Evolutionary conservation across 106 monocot species (phyloP).

Genomic region (Allium fistulosum): DNA sequence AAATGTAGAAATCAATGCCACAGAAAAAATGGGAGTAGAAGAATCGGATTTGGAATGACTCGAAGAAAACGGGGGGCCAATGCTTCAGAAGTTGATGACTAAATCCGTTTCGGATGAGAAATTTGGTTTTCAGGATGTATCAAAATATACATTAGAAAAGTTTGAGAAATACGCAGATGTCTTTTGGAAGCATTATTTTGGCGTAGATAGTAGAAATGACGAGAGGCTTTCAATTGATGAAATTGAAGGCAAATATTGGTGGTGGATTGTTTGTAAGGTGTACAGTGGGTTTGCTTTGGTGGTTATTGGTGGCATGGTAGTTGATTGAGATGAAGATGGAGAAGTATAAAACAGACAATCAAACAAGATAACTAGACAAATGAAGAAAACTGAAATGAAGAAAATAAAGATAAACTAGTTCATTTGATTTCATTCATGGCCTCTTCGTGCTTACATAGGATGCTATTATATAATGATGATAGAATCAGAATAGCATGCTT

Average conservation of each 20-base stretch:
- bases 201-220: constrained; percentile 23
- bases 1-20: constrained; percentile 35
- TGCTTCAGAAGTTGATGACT: constrained; percentile 41
- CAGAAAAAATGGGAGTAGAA: constrained; percentile 76
- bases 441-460: too few relatives aligned
- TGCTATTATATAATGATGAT: too few relatives aligned
- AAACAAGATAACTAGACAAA: too few relatives aligned
- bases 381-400: too few relatives aligned
- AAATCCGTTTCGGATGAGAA: constrained; percentile 78
- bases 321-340: too few relatives aligned
- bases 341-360: too few relatives aligned
- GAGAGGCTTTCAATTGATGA: constrained; percentile 70
- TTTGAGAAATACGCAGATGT: constrained; percentile 64
- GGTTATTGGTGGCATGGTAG: too few relatives aligned
- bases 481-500: too few relatives aligned
- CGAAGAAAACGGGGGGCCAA: constrained; percentile 40
- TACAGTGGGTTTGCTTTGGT: too few relatives aligned
- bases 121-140: constrained; percentile 94
- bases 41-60: constrained; percentile 78
- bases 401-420: too few relatives aligned
- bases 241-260: constrained; percentile 97
- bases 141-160: constrained; percentile 72
- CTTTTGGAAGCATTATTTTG: constrained; percentile 71
- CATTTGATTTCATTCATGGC: too few relatives aligned
- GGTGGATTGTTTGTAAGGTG: constrained; percentile 1